These are phyloP conservation scores for Aspergillus steynii DNA, from an alignment of 495 filamentous ascomycete genomes.

Conservation along the genomic window DNA sequence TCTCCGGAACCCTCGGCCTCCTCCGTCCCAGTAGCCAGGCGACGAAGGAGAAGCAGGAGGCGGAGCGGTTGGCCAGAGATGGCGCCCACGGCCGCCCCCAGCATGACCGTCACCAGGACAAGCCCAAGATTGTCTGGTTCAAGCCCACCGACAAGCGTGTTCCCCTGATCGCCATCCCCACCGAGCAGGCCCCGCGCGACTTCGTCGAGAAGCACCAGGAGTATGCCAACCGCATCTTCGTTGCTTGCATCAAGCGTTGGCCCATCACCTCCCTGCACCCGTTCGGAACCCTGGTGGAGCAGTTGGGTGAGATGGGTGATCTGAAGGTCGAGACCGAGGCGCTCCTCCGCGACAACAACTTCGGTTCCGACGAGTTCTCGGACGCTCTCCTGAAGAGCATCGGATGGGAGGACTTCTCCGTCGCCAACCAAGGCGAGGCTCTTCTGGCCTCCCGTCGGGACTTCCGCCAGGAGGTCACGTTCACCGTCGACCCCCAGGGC, in stretches of 20 bases:
- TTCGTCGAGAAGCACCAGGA: conserved; percentile 99
- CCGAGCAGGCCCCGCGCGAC: conserved; percentile 94
- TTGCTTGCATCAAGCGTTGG: conserved; percentile 99
- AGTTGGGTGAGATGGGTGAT: conserved; percentile 96
- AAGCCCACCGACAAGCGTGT: conserved; percentile 99
- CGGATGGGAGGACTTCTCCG: conserved; percentile 85
- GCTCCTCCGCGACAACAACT: conserved; percentile 96
- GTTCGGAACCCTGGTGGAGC: conserved; percentile 95
- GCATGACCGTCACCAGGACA: conserved; percentile 85
- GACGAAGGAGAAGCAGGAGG: conserved; percentile 99
- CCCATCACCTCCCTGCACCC: conserved; percentile 99
- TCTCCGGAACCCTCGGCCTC: conserved; percentile 92
- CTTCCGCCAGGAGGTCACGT: conserved; percentile 85
- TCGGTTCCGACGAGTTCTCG: conserved; percentile 94
- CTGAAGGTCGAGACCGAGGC: conserved; percentile 96
- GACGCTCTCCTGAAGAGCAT: conserved; percentile 94
- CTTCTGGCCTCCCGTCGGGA: conserved; percentile 77
- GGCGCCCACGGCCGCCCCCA: conserved; percentile 73
- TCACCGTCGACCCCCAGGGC: conserved; percentile 86
- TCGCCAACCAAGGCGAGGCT: conserved; percentile 78
- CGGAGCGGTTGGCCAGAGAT: conserved; percentile 88
- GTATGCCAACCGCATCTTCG: conserved; percentile 95
- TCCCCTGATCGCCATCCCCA: conserved; percentile 95
- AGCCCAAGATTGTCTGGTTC: conserved; percentile 99
- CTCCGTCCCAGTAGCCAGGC: conserved; percentile 97